phyloP scores from a whole-genome alignment of 2,329 filamentous ascomycete species.

The Talaromyces sp. region DNA sequence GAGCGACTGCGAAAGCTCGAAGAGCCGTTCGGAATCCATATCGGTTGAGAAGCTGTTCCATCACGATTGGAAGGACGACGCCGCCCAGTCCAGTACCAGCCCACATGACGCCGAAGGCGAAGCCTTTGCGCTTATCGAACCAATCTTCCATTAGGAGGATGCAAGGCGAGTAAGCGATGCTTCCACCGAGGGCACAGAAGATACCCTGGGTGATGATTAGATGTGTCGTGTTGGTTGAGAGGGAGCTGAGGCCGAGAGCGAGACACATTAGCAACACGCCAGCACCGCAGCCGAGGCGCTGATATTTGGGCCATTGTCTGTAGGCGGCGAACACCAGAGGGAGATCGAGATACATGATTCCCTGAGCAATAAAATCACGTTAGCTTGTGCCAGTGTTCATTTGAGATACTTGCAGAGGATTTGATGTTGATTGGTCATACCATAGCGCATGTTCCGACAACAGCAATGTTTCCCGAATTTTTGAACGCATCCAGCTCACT shows the following conservation, averaged over 20 bases:
- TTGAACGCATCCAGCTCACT: slow-evolving; percentile 19
- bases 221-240: slow-evolving; percentile 9
- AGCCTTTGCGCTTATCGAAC: slow-evolving; percentile 35
- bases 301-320: slow-evolving; percentile 7
- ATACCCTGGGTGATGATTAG: slow-evolving; percentile 13
- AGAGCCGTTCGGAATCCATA: slow-evolving; percentile 49
- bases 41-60: slow-evolving; percentile 45
- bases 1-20: slow-evolving; percentile 43
- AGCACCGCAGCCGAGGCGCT: slow-evolving; percentile 3
- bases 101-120: slow-evolving; percentile 47
- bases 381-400: neutral
- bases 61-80: slow-evolving; percentile 46
- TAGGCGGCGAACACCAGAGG: slow-evolving; percentile 8
- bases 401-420: neutral
- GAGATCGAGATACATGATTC: slow-evolving; percentile 10
- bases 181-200: slow-evolving; percentile 6
- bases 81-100: slow-evolving; percentile 38
- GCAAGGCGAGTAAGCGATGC: slow-evolving; percentile 10
- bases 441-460: slow-evolving; percentile 27
- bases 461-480: slow-evolving; percentile 19
- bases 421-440: too few species aligned
- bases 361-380: neutral
- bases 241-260: slow-evolving; percentile 9
- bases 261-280: slow-evolving; percentile 10
- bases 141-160: slow-evolving; percentile 12